Evolutionary conservation across 495 filamentous ascomycete species (phyloP), one percentile per base, ranked within the genome.

Genomic region (Hypoxylon lenormandii): DNA sequence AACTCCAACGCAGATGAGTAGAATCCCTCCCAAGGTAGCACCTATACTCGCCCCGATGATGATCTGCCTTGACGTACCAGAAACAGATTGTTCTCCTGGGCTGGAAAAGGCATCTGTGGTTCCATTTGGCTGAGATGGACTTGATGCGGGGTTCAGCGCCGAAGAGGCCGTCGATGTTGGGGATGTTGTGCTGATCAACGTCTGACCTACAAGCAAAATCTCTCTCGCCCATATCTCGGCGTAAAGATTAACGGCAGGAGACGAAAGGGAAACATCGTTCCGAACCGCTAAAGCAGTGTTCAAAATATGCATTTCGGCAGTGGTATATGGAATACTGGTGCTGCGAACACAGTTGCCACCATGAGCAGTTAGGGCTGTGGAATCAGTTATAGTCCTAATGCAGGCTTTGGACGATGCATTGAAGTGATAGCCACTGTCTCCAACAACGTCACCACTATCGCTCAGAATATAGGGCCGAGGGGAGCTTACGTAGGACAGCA

Each of bases 401-500:
- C 26, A 28, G 26, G 7, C 26, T 28, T 7, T 7, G 7, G 3
- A 3, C 26, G 2, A 33, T 16, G 36, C 5, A 36, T 60, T 33
- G 40, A 51, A 51, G 16, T 6, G 7, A 43, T 42, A 51, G 10
- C 57, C 46, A 19, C 57, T 60, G 7, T 7, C 19, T 13, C 3
- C 36, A 52, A 4, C 5, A 23, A 5, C n/a, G 33, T 60, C 0
- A 60, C 33, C 28, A 43, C 6, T 42, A 33, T 8, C 30, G 10
- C 13, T 38, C 5, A 7, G 28, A 16, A 28, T 21, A 19, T 30
- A 30, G 7, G 4, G n/a, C 18, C 43, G 10, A 11, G 4, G 12
- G 28, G 11, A 2, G 51, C 47, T 15, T 52, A 60, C 57, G n/a
- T 43, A 2, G 57, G 57, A 23, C 57, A 60, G n/a, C 57, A 60